These are phyloP conservation scores for Beauveria sp. DNA, from an alignment of 2,329 filamentous ascomycete genomes.

Conservation along the genomic window DNA sequence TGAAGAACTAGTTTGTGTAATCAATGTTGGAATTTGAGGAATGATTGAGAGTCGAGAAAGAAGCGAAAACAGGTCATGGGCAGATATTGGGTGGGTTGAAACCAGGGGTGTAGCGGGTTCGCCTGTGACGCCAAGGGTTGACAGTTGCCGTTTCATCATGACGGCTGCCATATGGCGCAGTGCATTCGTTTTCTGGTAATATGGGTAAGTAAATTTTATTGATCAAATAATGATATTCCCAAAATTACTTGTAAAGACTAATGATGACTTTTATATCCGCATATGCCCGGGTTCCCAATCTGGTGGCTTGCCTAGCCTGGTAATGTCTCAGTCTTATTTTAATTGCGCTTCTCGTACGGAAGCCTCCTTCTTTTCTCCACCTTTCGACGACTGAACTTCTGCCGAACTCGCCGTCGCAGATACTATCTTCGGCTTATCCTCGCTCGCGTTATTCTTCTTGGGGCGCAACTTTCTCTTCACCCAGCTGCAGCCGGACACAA, in stretches of 20 bases:
- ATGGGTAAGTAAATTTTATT: neutral
- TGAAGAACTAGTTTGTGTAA: neutral
- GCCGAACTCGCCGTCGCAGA: too few species aligned
- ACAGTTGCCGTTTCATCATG: conserved; percentile 4
- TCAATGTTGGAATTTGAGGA: neutral
- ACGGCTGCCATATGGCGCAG: neutral
- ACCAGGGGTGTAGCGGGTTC: conserved; percentile 12
- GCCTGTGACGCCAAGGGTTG: conserved; percentile 8
- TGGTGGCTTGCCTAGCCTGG: neutral
- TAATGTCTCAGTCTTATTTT: neutral
- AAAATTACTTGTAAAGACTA: too few species aligned
- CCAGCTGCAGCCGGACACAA: conserved; percentile 12
- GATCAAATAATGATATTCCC: neutral
- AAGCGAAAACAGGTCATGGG: neutral
- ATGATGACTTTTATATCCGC: neutral
- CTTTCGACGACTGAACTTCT: neutral
- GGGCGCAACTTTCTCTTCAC: neutral
- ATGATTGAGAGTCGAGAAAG: neutral
- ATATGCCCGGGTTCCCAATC: neutral
- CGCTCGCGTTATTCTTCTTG: neutral
- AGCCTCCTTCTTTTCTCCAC: neutral
- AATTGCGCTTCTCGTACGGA: neutral
- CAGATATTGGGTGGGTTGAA: conserved; percentile 14
- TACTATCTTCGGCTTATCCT: neutral
- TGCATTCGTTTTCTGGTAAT: neutral